phyloP scores from a whole-genome alignment of 768 basidiomycete genomes.

The Paxillus involutus region DNA sequence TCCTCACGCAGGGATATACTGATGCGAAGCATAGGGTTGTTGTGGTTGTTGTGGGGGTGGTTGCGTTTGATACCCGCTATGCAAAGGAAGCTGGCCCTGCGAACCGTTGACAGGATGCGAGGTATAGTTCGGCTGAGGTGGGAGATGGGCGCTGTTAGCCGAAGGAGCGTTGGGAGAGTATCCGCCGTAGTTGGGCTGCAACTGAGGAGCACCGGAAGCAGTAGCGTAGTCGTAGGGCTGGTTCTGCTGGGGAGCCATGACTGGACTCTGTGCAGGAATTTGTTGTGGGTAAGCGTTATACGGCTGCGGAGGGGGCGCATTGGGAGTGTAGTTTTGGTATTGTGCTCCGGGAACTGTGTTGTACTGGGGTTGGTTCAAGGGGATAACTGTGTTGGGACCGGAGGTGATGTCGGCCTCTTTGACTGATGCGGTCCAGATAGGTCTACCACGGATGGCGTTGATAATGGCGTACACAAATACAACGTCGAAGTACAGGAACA shows the following conservation, averaged over 20 bases:
- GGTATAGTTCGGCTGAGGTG: conserved; percentile 18
- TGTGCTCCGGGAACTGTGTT: conserved; percentile 1
- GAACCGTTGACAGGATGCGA: conserved; percentile 10
- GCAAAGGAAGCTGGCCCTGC: conserved; percentile 10
- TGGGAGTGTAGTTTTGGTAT: conserved; percentile 5
- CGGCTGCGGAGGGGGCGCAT: not conserved
- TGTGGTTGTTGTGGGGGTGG: too few relatives aligned
- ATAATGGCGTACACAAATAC: conserved; percentile 24
- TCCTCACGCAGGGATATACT: conserved; percentile 1
- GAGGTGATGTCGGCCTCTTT: conserved; percentile 10
- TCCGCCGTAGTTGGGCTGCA: conserved; percentile 1
- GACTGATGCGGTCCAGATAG: conserved; percentile 25
- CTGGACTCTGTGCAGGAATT: not conserved
- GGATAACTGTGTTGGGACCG: not conserved
- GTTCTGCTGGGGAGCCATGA: not conserved
- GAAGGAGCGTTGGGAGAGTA: conserved; percentile 8
- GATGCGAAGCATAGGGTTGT: not conserved
- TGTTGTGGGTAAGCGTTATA: conserved; percentile 12
- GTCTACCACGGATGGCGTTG: conserved; percentile 17
- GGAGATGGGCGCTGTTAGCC: not conserved
- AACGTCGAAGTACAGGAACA: conserved; percentile 23
- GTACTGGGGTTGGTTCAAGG: conserved; percentile 11
- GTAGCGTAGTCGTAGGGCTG: conserved; percentile 7
- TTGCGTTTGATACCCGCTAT: conserved; percentile 11
- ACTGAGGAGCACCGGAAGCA: not conserved